A percentile compares a stretch with the other conserved stretches of the same genome.
Conservation (phyloP, 495 filamentous ascomycete genomes). For the Aeminium ludgeri region DNA sequence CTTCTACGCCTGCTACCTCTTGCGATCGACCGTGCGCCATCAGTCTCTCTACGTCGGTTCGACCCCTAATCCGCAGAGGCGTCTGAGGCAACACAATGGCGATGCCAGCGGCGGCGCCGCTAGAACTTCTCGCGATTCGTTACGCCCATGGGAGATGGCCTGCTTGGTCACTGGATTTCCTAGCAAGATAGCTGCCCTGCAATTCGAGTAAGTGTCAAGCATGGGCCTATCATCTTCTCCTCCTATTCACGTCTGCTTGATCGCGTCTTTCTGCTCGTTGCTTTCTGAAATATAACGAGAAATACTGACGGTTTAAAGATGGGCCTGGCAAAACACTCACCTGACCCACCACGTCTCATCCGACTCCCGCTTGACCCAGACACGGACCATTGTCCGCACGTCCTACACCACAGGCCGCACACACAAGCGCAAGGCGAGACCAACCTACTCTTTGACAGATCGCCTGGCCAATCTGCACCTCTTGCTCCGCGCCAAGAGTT, state of each 20-base stretch:
- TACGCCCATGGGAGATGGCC: conserved; percentile 87
- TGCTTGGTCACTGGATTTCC: conserved; percentile 79
- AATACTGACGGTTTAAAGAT: conserved; percentile 36
- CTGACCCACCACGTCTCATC: conserved; percentile 53
- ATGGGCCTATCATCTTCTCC: background rate
- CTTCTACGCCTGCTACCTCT: conserved; percentile 71
- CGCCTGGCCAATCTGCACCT: conserved; percentile 62
- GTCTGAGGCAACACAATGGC: conserved; percentile 84
- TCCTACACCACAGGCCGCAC: conserved; percentile 12
- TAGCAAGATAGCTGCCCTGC: conserved; percentile 67
- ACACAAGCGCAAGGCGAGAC: conserved; percentile 29
- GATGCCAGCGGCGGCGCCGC: conserved; percentile 58
- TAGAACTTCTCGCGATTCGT: conserved; percentile 44
- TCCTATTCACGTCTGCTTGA: background rate
- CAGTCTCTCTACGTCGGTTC: conserved; percentile 69
- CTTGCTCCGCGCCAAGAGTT: conserved; percentile 59
- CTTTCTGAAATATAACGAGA: background rate
- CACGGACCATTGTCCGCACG: conserved; percentile 18
- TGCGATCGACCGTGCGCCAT: conserved; percentile 57
- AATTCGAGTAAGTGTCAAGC: conserved; percentile 67
- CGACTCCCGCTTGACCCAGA: conserved; percentile 33
- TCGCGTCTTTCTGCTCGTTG: background rate
- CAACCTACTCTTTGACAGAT: conserved; percentile 40
- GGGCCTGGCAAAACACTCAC: conserved; percentile 81
- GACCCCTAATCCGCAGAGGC: conserved; percentile 68